Evolutionary conservation across 1,284 basidiomycete species (phyloP), one percentile per base, ranked within the genome.

Genomic region (Macrocybe sp.): DNA sequence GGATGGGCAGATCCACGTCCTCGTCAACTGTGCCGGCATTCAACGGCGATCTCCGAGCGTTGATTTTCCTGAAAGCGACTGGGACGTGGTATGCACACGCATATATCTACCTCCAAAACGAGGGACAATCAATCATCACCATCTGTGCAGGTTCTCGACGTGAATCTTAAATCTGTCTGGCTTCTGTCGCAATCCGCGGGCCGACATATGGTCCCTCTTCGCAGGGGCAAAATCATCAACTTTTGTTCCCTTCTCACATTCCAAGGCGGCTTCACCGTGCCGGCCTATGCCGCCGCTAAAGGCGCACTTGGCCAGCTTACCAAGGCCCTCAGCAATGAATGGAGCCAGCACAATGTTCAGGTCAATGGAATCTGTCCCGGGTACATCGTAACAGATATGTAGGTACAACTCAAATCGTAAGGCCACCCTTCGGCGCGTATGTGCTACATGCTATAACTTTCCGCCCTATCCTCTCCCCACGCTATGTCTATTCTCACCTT

Each of bases 11-110:
- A 85, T 97, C 55, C 84, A 97, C 64, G 76, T 97, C 56, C 79
- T 97, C 41, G 81, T 97, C 64, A 96, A 97, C 68, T 97, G 93
- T 64, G 95, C 90, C 47, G 95, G 94, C 42, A 97, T 97, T 59
- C 93, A 97, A 66, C 78, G 92, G 60, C 75, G 92, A 65, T 83
- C 86, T 48, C 88, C 89, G 49, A 83, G 84, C 37, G 80, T 91
- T 57, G 76, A 82, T 58, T 97, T 97, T 65, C 73, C 81, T 35
- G 92, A 96, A 64, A 65, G 73, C 41, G 89, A 95, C 64, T 97
- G 92, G 92, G 85, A 95, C 62, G 89, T 93, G 68, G 91, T 92
- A 64, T 61, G 81, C 46, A 28, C 29, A 1, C 46, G 34, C 42
- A 43, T 16, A 28, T 37, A 22, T 22, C 22, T 42, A 38, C 46